Evolutionary conservation across 495 filamentous ascomycete species (phyloP).

Genomic region (Immersiella caudata): DNA sequence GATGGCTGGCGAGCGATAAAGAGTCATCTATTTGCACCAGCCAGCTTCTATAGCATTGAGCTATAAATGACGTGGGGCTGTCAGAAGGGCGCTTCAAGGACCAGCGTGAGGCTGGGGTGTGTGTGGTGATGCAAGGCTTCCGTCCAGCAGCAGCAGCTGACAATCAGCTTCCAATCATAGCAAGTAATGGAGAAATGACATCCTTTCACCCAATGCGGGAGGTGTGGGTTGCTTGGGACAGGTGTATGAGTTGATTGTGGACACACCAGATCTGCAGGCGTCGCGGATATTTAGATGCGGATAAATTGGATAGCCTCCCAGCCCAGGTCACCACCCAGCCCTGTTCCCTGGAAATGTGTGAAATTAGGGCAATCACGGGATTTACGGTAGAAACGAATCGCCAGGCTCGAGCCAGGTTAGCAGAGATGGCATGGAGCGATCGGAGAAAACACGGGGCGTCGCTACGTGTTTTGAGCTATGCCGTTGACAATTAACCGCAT

Average conservation of each 20-base stretch:
- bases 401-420: slow-evolving; percentile 24
- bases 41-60: slow-evolving; percentile 17
- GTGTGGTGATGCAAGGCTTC: slow-evolving; percentile 23
- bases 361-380: slow-evolving; percentile 27
- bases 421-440: not conserved
- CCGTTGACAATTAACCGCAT: slow-evolving; percentile 23
- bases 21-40: slow-evolving; percentile 20
- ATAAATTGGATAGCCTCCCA: slow-evolving; percentile 28
- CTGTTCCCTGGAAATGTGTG: slow-evolving; percentile 29
- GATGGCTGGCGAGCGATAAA: slow-evolving; percentile 14
- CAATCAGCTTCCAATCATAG: slow-evolving; percentile 29
- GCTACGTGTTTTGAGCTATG: slow-evolving; percentile 18
- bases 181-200: slow-evolving; percentile 8
- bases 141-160: slow-evolving; percentile 23
- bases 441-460: slow-evolving; percentile 26
- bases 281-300: slow-evolving; percentile 27
- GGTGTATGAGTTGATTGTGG: slow-evolving; percentile 19
- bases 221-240: slow-evolving; percentile 15
- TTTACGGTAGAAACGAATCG: slow-evolving; percentile 26
- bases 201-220: slow-evolving; percentile 21
- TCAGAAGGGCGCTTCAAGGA: not conserved
- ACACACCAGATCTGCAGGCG: slow-evolving; percentile 10
- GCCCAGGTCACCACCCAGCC: slow-evolving; percentile 23
- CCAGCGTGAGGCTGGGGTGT: slow-evolving; percentile 21
- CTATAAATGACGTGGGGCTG: slow-evolving; percentile 25